These are phyloP conservation scores for Priceomyces haplophilus DNA, from an alignment of 805 yeast species.

Conservation along the genomic window DNA sequence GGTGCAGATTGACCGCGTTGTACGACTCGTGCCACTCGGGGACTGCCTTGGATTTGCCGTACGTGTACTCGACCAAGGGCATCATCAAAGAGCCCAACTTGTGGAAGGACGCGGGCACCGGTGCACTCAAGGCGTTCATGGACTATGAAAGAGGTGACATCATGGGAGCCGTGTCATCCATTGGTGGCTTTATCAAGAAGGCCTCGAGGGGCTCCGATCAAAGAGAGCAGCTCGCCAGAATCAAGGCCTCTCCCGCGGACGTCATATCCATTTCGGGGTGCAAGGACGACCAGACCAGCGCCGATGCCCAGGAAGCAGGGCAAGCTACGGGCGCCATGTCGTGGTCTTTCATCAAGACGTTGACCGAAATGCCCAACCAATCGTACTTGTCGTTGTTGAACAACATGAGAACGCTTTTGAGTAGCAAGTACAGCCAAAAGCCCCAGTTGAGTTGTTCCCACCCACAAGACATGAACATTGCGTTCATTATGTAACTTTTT, in stretches of 20 bases:
- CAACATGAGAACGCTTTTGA: conserved; percentile 33
- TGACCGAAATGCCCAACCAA: conserved; percentile 29
- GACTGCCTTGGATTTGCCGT: conserved; percentile 39
- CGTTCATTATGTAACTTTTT: conserved; percentile 27
- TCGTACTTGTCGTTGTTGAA: conserved; percentile 33
- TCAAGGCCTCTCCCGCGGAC: conserved; percentile 38
- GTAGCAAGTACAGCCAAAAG: conserved; percentile 33
- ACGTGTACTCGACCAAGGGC: conserved; percentile 40
- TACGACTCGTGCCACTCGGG: conserved; percentile 42
- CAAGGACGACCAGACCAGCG: conserved; percentile 41
- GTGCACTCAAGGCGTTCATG: conserved; percentile 30
- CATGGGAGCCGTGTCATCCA: conserved; percentile 36
- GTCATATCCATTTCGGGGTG: conserved; percentile 36
- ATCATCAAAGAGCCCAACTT: conserved; percentile 37
- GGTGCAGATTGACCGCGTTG: conserved; percentile 37
- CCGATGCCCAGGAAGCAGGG: conserved; percentile 37
- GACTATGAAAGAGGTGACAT: conserved; percentile 34
- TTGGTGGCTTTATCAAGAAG: conserved; percentile 33
- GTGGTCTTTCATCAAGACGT: conserved; percentile 32
- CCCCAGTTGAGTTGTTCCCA: conserved; percentile 40
- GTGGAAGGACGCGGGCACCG: conserved; percentile 35
- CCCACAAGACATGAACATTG: conserved; percentile 38
- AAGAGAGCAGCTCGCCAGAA: conserved; percentile 23
- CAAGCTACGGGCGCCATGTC: conserved; percentile 40
- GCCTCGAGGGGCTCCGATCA: conserved; percentile 20